Percentiles rank a stretch among this genome's conserved stretches.
Evolutionary conservation across 2,329 filamentous ascomycete genomes (phyloP).

Genomic region (Pseudogymnoascus sp.): DNA sequence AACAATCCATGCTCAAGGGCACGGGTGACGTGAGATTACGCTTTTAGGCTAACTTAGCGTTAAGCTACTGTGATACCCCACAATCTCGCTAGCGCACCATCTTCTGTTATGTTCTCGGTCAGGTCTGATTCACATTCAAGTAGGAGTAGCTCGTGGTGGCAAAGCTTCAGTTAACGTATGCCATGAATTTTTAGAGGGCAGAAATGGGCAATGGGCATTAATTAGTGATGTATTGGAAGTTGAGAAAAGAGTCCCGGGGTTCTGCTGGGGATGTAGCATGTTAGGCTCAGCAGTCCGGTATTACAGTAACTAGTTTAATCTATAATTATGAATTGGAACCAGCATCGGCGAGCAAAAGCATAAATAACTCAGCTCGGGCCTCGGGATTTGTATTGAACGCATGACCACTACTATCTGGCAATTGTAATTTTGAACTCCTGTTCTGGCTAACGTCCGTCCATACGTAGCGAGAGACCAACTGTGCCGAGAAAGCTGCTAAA

Average conservation of each 20-base stretch:
- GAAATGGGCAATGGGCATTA: not conserved
- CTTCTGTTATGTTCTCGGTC: not conserved
- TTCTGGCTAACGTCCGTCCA: too few relatives aligned
- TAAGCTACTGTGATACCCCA: not conserved
- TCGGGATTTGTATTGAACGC: too few relatives aligned
- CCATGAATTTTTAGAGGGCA: not conserved
- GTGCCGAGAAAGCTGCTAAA: too few relatives aligned
- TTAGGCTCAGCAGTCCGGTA: not conserved
- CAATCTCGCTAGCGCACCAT: not conserved
- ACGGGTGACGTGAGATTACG: constrained; percentile 4
- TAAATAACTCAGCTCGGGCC: too few relatives aligned
- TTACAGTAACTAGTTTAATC: not conserved
- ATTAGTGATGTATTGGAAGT: not conserved
- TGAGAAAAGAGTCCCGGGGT: not conserved
- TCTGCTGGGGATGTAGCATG: not conserved
- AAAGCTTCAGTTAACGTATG: not conserved
- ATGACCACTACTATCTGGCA: too few relatives aligned
- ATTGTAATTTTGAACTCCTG: too few relatives aligned
- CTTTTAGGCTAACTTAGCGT: constrained; percentile 3
- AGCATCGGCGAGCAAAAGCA: too few relatives aligned
- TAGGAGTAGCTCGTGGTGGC: not conserved
- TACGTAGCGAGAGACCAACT: too few relatives aligned
- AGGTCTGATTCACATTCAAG: not conserved
- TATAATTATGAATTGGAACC: too few relatives aligned
- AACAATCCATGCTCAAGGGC: not conserved